These are phyloP conservation scores for Nakaseomyces kungkrabaensis DNA, from an alignment of 1,139 yeast genomes.

Conservation along the genomic window DNA sequence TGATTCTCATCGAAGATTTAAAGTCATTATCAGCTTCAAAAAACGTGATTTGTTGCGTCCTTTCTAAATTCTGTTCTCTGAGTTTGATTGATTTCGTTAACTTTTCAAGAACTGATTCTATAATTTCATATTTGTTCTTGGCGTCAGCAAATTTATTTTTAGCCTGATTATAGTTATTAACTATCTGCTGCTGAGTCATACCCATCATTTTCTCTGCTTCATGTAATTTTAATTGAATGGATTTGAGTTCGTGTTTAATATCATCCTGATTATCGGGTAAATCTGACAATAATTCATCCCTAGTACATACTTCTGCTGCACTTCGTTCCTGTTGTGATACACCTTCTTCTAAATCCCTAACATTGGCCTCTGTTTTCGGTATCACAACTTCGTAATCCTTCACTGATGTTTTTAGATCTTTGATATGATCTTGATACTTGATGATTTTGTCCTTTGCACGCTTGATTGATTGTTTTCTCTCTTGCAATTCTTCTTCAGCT, in stretches of 20 bases:
- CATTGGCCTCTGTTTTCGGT: slow-evolving; percentile 24
- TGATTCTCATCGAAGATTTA: slow-evolving; percentile 47
- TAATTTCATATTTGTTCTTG: slow-evolving; percentile 26
- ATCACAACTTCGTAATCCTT: slow-evolving; percentile 10
- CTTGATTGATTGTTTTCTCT: slow-evolving; percentile 20
- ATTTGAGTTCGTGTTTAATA: slow-evolving; percentile 31
- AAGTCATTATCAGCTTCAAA: slow-evolving; percentile 43
- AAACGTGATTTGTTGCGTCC: slow-evolving; percentile 37
- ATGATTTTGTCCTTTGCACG: slow-evolving; percentile 22
- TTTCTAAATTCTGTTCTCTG: slow-evolving; percentile 42
- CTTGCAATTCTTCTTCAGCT: slow-evolving; percentile 11
- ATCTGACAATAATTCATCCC: slow-evolving; percentile 28
- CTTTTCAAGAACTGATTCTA: slow-evolving; percentile 27
- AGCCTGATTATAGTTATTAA: slow-evolving; percentile 31
- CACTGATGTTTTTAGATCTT: slow-evolving; percentile 11
- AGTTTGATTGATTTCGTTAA: slow-evolving; percentile 35
- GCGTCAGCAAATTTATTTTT: slow-evolving; percentile 32
- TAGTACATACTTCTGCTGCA: slow-evolving; percentile 31
- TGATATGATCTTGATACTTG: slow-evolving; percentile 21
- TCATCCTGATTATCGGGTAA: slow-evolving; percentile 29
- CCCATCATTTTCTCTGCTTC: slow-evolving; percentile 36
- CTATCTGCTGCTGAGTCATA: slow-evolving; percentile 35
- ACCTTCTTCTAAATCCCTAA: slow-evolving; percentile 23
- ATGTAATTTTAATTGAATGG: slow-evolving; percentile 29
- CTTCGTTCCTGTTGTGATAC: slow-evolving; percentile 25